phyloP scores from a whole-genome alignment of 2,329 filamentous ascomycete species.

The Elsinoe fawcettii region DNA sequence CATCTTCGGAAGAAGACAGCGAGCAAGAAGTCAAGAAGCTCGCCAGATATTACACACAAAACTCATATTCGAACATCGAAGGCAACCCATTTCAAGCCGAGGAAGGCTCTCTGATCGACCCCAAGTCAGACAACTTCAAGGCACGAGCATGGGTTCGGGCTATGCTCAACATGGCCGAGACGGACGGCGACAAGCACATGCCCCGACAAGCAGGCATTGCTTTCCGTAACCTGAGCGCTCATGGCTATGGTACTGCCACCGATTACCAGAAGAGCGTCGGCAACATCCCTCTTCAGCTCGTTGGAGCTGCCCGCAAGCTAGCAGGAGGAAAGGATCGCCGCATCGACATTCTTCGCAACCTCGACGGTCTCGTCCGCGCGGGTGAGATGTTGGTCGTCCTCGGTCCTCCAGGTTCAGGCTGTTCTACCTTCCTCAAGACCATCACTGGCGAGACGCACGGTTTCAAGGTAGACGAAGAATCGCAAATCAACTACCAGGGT shows the following conservation, averaged over 20 bases:
- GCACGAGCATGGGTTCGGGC: slow-evolving; percentile 43
- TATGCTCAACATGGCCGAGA: slow-evolving; percentile 40
- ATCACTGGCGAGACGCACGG: slow-evolving; percentile 77
- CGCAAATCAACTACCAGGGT: slow-evolving; percentile 78
- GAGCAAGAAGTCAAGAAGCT: slow-evolving; percentile 35
- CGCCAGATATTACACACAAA: slow-evolving; percentile 35
- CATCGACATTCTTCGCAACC: slow-evolving; percentile 57
- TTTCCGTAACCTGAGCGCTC: slow-evolving; percentile 41
- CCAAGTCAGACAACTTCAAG: slow-evolving; percentile 40
- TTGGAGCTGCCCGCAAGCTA: slow-evolving; percentile 32
- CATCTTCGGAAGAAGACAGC: slow-evolving; percentile 21
- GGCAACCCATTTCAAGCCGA: slow-evolving; percentile 35
- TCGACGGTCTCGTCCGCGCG: slow-evolving; percentile 60
- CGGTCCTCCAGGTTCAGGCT: slow-evolving; percentile 61
- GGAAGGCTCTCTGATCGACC: slow-evolving; percentile 39
- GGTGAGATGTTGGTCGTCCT: slow-evolving; percentile 72
- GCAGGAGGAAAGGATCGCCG: slow-evolving; percentile 25
- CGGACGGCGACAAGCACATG: slow-evolving; percentile 36
- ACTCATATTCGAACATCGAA: slow-evolving; percentile 33
- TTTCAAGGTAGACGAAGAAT: slow-evolving; percentile 60
- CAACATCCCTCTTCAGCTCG: slow-evolving; percentile 38
- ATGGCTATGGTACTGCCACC: slow-evolving; percentile 41
- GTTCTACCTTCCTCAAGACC: slow-evolving; percentile 78
- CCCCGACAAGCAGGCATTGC: slow-evolving; percentile 40
- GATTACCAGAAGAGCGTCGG: slow-evolving; percentile 46